These are phyloP conservation scores for Pseudogymnoascus sp. DNA, from an alignment of 2,329 filamentous ascomycete genomes.

Conservation along the genomic window DNA sequence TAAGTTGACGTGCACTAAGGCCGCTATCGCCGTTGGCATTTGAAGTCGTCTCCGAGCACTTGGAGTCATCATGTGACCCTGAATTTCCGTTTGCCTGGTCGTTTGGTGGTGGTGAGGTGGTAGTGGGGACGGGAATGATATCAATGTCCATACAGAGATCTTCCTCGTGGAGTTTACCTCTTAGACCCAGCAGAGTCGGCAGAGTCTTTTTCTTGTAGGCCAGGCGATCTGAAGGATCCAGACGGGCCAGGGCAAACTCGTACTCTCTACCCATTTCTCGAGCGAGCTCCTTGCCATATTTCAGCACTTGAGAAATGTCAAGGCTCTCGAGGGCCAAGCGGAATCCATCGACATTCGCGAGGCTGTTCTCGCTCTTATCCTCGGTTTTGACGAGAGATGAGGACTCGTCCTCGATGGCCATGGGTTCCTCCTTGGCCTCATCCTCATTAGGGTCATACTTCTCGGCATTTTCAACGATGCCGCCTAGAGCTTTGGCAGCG, in stretches of 20 bases:
- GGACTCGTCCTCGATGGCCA: conserved; percentile 27
- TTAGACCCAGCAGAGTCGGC: conserved; percentile 69
- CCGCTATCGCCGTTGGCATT: conserved; percentile 48
- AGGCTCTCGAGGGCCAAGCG: conserved; percentile 65
- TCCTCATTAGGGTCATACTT: conserved; percentile 80
- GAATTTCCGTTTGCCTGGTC: conserved; percentile 32
- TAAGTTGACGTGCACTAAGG: conserved; percentile 87
- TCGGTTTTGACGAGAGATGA: conserved; percentile 46
- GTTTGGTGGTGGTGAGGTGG: conserved; percentile 17
- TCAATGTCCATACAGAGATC: conserved; percentile 67
- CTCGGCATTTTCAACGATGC: conserved; percentile 84
- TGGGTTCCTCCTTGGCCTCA: conserved; percentile 48
- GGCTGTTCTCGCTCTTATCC: conserved; percentile 38
- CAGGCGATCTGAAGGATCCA: conserved; percentile 75
- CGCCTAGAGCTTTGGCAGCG: conserved; percentile 86
- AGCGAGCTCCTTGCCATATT: conserved; percentile 73
- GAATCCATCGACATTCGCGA: conserved; percentile 44
- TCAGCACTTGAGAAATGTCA: conserved; percentile 72
- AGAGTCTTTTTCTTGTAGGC: conserved; percentile 87
- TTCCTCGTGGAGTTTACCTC: conserved; percentile 77
- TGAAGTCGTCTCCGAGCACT: conserved; percentile 13
- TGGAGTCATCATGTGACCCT: conserved; percentile 36
- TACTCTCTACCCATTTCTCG: conserved; percentile 73
- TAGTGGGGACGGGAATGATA: conserved; percentile 14
- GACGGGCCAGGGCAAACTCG: conserved; percentile 72